Evolutionary conservation across 345 rosid species (phyloP).

Genomic region (Firmiana major): DNA sequence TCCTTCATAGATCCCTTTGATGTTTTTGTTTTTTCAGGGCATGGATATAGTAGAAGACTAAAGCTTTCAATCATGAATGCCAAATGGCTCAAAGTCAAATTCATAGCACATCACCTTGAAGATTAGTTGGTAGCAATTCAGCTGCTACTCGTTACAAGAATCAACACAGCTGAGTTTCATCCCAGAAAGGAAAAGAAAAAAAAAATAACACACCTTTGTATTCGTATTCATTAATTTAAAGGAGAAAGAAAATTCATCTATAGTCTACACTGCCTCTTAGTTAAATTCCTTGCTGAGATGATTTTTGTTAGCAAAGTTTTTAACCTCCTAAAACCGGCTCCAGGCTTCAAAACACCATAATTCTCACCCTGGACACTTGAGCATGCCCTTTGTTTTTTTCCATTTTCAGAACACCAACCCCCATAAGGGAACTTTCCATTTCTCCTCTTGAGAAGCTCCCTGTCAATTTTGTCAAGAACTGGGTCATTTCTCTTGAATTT

Average conservation of each 20-base stretch:
- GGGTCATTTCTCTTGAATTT: constrained; percentile 75
- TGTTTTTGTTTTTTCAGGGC: not conserved
- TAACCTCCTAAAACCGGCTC: constrained; percentile 73
- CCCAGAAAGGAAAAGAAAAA: not conserved
- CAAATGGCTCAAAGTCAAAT: not conserved
- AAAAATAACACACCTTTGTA: not conserved
- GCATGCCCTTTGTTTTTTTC: constrained; percentile 29
- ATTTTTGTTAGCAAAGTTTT: constrained; percentile 54
- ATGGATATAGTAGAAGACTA: not conserved
- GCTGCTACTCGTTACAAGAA: not conserved
- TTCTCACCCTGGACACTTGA: constrained; percentile 23
- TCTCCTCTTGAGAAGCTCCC: constrained; percentile 54
- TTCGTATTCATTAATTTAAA: not conserved
- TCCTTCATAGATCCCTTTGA: not conserved
- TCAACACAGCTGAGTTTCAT: not conserved
- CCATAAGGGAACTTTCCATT: constrained; percentile 35
- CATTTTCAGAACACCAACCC: constrained; percentile 50
- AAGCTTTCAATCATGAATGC: too few species aligned
- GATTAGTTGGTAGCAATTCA: not conserved
- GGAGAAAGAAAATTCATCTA: not conserved
- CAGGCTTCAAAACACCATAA: constrained; percentile 56
- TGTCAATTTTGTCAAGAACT: constrained; percentile 71
- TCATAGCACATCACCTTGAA: not conserved
- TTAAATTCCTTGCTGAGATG: constrained; percentile 43
- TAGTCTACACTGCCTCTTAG: constrained; percentile 64